A percentile compares a stretch with the other conserved stretches of the same genome.
phyloP scores from a whole-genome alignment of 768 basidiomycete genomes.

The Phanerochaete carnosa region DNA sequence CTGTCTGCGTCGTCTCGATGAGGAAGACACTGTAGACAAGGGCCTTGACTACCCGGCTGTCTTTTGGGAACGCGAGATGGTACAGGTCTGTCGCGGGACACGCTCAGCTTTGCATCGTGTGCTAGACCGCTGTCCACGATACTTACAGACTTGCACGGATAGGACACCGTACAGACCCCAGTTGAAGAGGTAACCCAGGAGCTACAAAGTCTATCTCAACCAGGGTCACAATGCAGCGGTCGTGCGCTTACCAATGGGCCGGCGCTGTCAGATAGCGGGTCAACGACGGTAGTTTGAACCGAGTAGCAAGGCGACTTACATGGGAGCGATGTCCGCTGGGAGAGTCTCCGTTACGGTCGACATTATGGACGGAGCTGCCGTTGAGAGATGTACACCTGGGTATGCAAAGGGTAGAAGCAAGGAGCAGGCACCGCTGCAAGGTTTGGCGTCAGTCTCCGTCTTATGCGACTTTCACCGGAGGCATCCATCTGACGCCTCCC shows the following conservation, averaged over 20 bases:
- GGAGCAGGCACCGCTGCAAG: no score
- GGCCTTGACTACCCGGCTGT: background rate
- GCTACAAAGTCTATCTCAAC: background rate
- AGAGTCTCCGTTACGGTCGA: background rate
- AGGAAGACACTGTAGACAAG: conserved; percentile 12
- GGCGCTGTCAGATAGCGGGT: background rate
- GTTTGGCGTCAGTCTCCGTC: no score
- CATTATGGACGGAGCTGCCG: background rate
- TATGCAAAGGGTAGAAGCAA: background rate
- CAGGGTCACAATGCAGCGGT: background rate
- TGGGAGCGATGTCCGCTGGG: background rate
- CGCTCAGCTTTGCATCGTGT: background rate
- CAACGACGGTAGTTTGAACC: background rate
- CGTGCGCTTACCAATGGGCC: background rate
- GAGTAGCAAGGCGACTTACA: background rate
- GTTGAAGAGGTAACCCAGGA: conserved; percentile 21
- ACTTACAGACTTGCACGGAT: conserved; percentile 19
- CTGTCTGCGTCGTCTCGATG: conserved; percentile 14
- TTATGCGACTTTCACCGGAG: no score
- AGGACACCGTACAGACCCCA: conserved; percentile 20
- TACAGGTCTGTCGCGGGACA: conserved; percentile 5
- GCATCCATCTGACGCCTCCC: no score
- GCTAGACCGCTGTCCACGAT: background rate
- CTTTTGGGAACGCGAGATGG: conserved; percentile 13
- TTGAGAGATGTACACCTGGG: background rate